A percentile compares a stretch with the other conserved stretches of the same genome.
Conservation (phyloP, 2,329 filamentous ascomycete genomes). For the Colletotrichum godetiae region DNA sequence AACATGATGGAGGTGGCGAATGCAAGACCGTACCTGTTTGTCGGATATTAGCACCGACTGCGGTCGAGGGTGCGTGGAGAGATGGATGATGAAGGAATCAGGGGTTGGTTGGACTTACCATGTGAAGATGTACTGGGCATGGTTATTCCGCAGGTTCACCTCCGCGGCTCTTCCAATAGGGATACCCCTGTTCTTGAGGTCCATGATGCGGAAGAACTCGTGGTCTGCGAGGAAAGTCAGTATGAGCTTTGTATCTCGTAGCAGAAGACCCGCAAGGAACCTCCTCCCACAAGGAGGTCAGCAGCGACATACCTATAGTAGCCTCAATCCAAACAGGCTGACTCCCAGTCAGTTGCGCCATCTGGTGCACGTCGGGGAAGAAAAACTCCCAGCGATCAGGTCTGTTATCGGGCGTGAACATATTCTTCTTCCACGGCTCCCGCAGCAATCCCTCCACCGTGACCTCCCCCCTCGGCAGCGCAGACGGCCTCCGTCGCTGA, state of each 20-base stretch:
- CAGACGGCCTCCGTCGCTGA: slow-evolving; percentile 73
- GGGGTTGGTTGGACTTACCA: slow-evolving; percentile 69
- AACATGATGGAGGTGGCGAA: slow-evolving; percentile 93
- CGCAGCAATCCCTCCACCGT: slow-evolving; percentile 85
- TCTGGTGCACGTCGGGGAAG: slow-evolving; percentile 92
- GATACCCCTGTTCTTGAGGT: slow-evolving; percentile 82
- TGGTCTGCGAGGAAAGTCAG: slow-evolving; percentile 66
- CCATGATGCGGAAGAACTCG: slow-evolving; percentile 80
- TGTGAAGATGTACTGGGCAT: slow-evolving; percentile 98
- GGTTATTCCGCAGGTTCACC: slow-evolving; percentile 95
- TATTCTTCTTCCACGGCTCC: slow-evolving; percentile 96
- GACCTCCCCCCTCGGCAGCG: slow-evolving; percentile 77
- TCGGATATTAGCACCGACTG: slow-evolving; percentile 16
- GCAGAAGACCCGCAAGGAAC: not conserved
- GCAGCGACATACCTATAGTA: slow-evolving; percentile 78
- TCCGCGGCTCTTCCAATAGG: slow-evolving; percentile 90
- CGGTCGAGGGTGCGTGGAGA: not conserved
- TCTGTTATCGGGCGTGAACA: slow-evolving; percentile 93
- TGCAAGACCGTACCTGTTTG: slow-evolving; percentile 82
- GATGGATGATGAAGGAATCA: not conserved
- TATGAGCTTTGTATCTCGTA: slow-evolving; percentile 10
- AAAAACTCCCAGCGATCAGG: slow-evolving; percentile 90
- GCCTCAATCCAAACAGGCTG: slow-evolving; percentile 96
- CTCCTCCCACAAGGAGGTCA: not conserved
- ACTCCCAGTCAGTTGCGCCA: slow-evolving; percentile 84